These are phyloP conservation scores for Podaxis sp. DNA, from an alignment of 768 basidiomycete species.

Conservation along the genomic window DNA sequence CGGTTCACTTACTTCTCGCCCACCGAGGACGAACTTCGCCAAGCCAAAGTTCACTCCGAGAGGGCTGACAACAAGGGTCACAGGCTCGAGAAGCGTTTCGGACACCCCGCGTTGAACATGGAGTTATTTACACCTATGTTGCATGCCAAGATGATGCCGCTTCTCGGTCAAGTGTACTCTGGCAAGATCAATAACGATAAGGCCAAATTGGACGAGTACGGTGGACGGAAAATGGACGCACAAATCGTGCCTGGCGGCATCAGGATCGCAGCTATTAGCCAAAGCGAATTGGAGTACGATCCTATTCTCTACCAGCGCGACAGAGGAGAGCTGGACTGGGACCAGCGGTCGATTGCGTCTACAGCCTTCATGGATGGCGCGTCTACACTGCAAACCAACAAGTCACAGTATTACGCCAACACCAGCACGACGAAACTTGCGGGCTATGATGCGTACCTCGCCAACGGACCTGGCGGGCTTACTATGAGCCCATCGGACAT, in stretches of 20 bases:
- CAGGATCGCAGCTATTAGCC: slow-evolving; percentile 78
- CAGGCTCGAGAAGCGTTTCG: slow-evolving; percentile 87
- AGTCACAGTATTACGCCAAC: slow-evolving; percentile 38
- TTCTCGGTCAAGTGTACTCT: slow-evolving; percentile 71
- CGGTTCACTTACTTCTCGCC: slow-evolving; percentile 86
- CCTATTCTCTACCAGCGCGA: slow-evolving; percentile 77
- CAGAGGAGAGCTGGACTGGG: slow-evolving; percentile 87
- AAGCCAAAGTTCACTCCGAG: slow-evolving; percentile 75
- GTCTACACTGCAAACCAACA: slow-evolving; percentile 38
- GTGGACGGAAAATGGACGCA: slow-evolving; percentile 73
- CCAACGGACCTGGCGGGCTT: slow-evolving; percentile 36
- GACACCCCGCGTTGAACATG: slow-evolving; percentile 86
- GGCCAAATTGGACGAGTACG: slow-evolving; percentile 73
- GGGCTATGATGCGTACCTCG: slow-evolving; percentile 60
- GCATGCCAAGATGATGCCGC: slow-evolving; percentile 80
- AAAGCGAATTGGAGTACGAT: slow-evolving; percentile 82
- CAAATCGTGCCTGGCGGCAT: slow-evolving; percentile 76
- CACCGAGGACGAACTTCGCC: slow-evolving; percentile 68
- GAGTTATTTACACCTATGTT: slow-evolving; percentile 90
- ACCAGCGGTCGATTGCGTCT: slow-evolving; percentile 71
- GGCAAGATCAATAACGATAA: slow-evolving; percentile 66
- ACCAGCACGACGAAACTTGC: slow-evolving; percentile 27
- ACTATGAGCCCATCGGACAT: slow-evolving; percentile 29
- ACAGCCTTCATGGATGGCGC: slow-evolving; percentile 50
- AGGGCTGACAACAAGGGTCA: slow-evolving; percentile 69